Percentiles rank a stretch among this genome's conserved stretches.
phyloP scores from a whole-genome alignment of 2,329 filamentous ascomycete genomes.

The Fusarium setosum region DNA sequence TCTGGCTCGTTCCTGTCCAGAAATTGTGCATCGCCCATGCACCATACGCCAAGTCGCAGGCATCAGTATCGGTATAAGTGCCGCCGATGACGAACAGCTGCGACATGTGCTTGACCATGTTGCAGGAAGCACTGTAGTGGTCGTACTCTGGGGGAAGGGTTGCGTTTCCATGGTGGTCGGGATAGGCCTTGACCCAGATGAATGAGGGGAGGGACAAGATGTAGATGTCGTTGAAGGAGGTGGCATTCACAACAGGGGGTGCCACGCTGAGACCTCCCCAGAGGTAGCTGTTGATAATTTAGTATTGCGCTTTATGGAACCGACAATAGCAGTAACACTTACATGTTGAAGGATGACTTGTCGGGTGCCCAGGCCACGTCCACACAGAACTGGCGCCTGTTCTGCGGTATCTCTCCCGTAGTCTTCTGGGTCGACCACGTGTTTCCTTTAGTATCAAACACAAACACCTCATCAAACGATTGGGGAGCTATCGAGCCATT shows the following conservation, averaged over 20 bases:
- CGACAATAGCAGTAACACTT: background rate
- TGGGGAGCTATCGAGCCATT: slow-evolving; percentile 4
- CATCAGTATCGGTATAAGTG: slow-evolving; percentile 5
- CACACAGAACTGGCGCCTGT: slow-evolving; percentile 11
- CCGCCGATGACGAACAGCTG: slow-evolving; percentile 20
- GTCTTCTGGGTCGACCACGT: slow-evolving; percentile 12
- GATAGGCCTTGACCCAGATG: slow-evolving; percentile 10
- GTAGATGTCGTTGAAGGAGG: slow-evolving; percentile 13
- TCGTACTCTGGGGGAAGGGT: background rate
- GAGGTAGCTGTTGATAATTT: slow-evolving; percentile 1
- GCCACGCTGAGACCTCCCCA: slow-evolving; percentile 2
- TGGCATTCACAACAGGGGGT: background rate
- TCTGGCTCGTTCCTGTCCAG: slow-evolving; percentile 5
- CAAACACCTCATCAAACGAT: slow-evolving; percentile 10
- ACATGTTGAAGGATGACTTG: slow-evolving; percentile 18
- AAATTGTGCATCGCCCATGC: slow-evolving; percentile 15
- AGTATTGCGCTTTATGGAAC: background rate
- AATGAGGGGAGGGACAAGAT: slow-evolving; percentile 17
- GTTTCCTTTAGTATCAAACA: slow-evolving; percentile 5
- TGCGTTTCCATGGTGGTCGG: slow-evolving; percentile 7
- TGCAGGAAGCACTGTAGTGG: slow-evolving; percentile 9
- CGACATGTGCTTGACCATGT: slow-evolving; percentile 10
- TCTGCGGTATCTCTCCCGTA: slow-evolving; percentile 7
- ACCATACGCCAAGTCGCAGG: background rate
- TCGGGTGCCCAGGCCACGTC: slow-evolving; percentile 15